Percentiles rank a stretch among this genome's conserved stretches.
These are phyloP conservation scores for Xylaria hypoxylon DNA, from an alignment of 2,329 filamentous ascomycete species.

Conservation along the genomic window DNA sequence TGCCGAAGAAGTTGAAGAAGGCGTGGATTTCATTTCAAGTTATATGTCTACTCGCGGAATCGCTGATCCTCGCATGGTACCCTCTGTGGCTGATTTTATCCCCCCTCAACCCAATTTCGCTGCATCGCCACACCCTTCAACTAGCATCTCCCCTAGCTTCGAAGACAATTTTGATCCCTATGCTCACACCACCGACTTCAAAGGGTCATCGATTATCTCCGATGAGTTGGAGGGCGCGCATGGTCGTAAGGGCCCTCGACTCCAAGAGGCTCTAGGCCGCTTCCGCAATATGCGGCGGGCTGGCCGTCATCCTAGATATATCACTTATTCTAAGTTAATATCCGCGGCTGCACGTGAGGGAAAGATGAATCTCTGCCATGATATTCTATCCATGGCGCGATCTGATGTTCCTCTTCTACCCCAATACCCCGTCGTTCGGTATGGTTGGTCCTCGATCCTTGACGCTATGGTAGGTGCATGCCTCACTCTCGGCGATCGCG, in stretches of 20 bases:
- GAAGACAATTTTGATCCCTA: slow-evolving; percentile 94
- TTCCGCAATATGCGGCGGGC: slow-evolving; percentile 94
- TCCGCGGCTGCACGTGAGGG: slow-evolving; percentile 86
- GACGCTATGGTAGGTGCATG: slow-evolving; percentile 97
- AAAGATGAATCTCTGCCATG: slow-evolving; percentile 83
- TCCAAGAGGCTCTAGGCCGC: slow-evolving; percentile 83
- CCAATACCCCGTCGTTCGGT: slow-evolving; percentile 88
- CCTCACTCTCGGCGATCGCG: slow-evolving; percentile 83
- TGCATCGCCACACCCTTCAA: slow-evolving; percentile 65
- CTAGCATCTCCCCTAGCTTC: slow-evolving; percentile 69
- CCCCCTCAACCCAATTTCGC: slow-evolving; percentile 60
- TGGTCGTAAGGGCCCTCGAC: slow-evolving; percentile 76
- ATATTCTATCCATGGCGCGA: slow-evolving; percentile 90
- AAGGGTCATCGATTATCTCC: slow-evolving; percentile 89
- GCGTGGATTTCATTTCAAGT: slow-evolving; percentile 73
- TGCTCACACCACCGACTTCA: slow-evolving; percentile 89
- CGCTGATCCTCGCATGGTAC: slow-evolving; percentile 64
- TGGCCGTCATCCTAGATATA: slow-evolving; percentile 92
- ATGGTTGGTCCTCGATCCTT: slow-evolving; percentile 95
- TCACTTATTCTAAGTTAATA: slow-evolving; percentile 96
- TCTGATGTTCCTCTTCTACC: slow-evolving; percentile 86
- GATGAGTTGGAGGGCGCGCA: slow-evolving; percentile 87
- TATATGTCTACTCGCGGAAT: slow-evolving; percentile 70
- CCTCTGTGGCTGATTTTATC: slow-evolving; percentile 58
- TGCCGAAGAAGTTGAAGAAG: slow-evolving; percentile 87